Evolutionary conservation across 371 early-diverging fungal genomes (phyloP), one percentile per base, ranked within the genome.

Genomic region (Mortierella sp.): DNA sequence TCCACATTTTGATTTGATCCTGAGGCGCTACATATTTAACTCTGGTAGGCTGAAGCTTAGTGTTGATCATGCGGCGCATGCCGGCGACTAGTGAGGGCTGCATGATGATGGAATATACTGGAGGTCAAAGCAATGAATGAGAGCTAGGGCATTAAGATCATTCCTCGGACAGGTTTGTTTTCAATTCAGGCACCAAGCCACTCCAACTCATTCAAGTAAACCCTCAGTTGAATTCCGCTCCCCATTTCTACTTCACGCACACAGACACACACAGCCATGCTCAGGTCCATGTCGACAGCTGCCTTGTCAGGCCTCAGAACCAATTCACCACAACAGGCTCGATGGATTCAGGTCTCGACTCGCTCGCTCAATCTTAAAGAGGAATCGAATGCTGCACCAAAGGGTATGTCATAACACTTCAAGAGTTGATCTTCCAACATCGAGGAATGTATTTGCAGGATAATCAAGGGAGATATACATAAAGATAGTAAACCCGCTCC

Each of bases 1-100:
- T 88, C 92, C 92, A 92, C 37, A 73, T 84, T 68, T 88, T 83
- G 60, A 91, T 75, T 64, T 75, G 64, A 65, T 88, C 87, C 72
- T 89, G 74, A 22, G 87, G 87, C 3, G 85, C 83, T 40, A 87
- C 74, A 70, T 85, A 86, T 80, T 84, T 81, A 64, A 75, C 70
- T 66, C 85, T 60, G 62, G 83, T 81, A 52, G 75, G 77, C 72
- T 85, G 72, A 43, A 88, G 68, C 83, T 88, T 88, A 49, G 83
- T 75, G 76, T 79, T 79, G 76, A 71, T 66, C 66, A 83, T 61
- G 63, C 73, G 75, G 70, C 80, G 76, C 66, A 75, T 69, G 67
- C 65, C 61, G 65, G 71, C 40, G 62, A 75, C 64, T 64, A 72
- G 70, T 67, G 76, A 66, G 22, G 69, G 69, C 64, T 83, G 84